Conservation (phyloP, 306 rosid genomes). For the Trifolium fragiferum region DNA sequence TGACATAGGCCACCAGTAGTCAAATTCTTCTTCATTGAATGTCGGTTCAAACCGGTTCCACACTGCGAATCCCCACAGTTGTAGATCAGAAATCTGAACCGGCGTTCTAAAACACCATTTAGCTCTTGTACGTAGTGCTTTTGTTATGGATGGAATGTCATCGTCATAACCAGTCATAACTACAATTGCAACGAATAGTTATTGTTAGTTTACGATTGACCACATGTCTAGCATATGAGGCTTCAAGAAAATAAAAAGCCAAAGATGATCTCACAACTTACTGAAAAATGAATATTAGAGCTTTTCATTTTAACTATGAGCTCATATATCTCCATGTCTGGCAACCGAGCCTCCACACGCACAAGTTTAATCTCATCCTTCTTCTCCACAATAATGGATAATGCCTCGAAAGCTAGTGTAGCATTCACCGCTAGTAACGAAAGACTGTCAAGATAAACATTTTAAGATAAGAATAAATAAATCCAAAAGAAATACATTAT, state of each 20-base stretch:
- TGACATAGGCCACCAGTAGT: too few relatives aligned
- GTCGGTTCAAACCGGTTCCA: too few relatives aligned
- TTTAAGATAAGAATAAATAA: constrained; percentile 6
- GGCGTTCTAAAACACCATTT: too few relatives aligned
- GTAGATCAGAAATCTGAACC: too few relatives aligned
- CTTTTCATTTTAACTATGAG: constrained; percentile 45
- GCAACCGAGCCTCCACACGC: constrained; percentile 48
- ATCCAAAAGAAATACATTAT: constrained; percentile 7
- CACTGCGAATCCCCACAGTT: too few relatives aligned
- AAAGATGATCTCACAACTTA: constrained; percentile 42
- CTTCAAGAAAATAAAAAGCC: constrained; percentile 6
- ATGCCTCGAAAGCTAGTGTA: constrained; percentile 46
- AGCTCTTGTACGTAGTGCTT: too few relatives aligned
- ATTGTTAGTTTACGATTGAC: constrained; percentile 11
- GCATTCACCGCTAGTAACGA: constrained; percentile 49
- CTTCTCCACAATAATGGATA: constrained; percentile 37
- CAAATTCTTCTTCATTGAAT: too few relatives aligned
- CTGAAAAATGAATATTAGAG: constrained; percentile 40
- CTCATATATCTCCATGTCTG: constrained; percentile 44
- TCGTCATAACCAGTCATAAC: too few relatives aligned
- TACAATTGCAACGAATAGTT: neutral
- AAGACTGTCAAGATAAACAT: neutral
- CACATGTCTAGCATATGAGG: neutral
- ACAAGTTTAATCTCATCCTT: constrained; percentile 46
- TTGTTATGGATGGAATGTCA: too few relatives aligned